phyloP scores from a whole-genome alignment of 1,284 basidiomycete genomes.

The Sphagnurus paluster region DNA sequence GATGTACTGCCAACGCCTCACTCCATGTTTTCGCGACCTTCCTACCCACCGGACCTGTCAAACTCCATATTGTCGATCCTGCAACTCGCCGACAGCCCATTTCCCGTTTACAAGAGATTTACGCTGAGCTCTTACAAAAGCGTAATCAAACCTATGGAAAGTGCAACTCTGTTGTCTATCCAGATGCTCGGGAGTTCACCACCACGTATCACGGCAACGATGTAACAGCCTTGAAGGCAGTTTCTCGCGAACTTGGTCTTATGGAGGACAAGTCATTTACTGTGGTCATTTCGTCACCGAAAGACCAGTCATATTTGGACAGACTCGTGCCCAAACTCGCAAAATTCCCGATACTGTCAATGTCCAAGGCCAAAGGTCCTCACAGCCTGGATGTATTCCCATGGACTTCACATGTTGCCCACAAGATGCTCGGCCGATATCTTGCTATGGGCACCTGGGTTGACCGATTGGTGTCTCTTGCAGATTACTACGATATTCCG shows the following conservation, averaged over 20 bases:
- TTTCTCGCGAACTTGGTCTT: constrained; percentile 85
- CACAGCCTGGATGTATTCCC: constrained; percentile 79
- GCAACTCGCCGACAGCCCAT: constrained; percentile 84
- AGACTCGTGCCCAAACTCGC: constrained; percentile 67
- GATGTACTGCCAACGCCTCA: constrained; percentile 67
- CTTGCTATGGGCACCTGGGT: constrained; percentile 81
- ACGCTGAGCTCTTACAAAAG: constrained; percentile 58
- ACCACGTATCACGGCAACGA: constrained; percentile 83
- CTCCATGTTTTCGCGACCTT: constrained; percentile 94
- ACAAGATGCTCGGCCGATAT: constrained; percentile 86
- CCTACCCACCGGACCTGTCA: constrained; percentile 69
- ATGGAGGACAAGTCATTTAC: constrained; percentile 72
- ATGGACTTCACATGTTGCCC: constrained; percentile 72
- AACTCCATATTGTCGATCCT: constrained; percentile 90
- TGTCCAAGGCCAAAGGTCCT: constrained; percentile 74
- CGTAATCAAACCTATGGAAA: constrained; percentile 41
- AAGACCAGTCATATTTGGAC: constrained; percentile 87
- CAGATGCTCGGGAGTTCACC: constrained; percentile 67
- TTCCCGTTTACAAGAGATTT: constrained; percentile 75
- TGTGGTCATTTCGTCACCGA: constrained; percentile 85
- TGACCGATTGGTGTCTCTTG: constrained; percentile 78
- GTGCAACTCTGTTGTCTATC: constrained; percentile 65
- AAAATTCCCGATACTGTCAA: constrained; percentile 88
- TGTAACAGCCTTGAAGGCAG: constrained; percentile 78
- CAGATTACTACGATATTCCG: constrained; percentile 92